Conservation (phyloP, 169 alveolate genomes). For the Babesia microti region DNA sequence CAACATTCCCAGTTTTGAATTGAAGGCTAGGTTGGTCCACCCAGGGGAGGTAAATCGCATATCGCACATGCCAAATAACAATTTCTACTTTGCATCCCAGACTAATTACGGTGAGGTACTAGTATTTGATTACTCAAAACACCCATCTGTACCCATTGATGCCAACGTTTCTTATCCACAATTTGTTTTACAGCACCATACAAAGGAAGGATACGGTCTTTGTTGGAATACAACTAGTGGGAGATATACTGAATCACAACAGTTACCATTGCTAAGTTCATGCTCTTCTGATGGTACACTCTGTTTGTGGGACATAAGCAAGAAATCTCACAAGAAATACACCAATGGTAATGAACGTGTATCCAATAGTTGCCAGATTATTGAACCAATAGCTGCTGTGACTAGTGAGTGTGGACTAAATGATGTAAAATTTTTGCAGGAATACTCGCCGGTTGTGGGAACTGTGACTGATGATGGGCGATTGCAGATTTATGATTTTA, state of each 20-base stretch:
- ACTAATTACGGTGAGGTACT: slow-evolving; percentile 76
- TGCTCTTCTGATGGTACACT: slow-evolving; percentile 80
- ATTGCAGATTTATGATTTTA: slow-evolving; percentile 3
- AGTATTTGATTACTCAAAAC: slow-evolving; percentile 83
- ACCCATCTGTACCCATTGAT: slow-evolving; percentile 77
- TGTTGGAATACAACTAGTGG: slow-evolving; percentile 67
- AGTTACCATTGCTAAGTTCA: slow-evolving; percentile 54
- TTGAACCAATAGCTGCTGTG: background rate
- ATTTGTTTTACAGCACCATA: slow-evolving; percentile 65
- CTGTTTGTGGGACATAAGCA: slow-evolving; percentile 79
- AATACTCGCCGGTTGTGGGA: slow-evolving; percentile 2
- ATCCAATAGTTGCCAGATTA: background rate
- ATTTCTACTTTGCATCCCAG: slow-evolving; percentile 81
- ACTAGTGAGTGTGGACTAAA: slow-evolving; percentile 2
- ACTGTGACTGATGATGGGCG: slow-evolving; percentile 9
- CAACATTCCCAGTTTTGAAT: slow-evolving; percentile 53
- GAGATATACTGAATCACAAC: slow-evolving; percentile 2
- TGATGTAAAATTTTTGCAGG: slow-evolving; percentile 3
- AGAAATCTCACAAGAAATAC: slow-evolving; percentile 28
- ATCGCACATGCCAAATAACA: slow-evolving; percentile 80
- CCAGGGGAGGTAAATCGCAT: slow-evolving; percentile 73
- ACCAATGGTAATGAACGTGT: slow-evolving; percentile 10
- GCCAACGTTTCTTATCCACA: slow-evolving; percentile 76
- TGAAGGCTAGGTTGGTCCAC: slow-evolving; percentile 68
- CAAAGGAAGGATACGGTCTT: slow-evolving; percentile 81